These are phyloP conservation scores for Linnemannia elongata DNA, from an alignment of 192 early-diverging fungal genomes.

Conservation along the genomic window DNA sequence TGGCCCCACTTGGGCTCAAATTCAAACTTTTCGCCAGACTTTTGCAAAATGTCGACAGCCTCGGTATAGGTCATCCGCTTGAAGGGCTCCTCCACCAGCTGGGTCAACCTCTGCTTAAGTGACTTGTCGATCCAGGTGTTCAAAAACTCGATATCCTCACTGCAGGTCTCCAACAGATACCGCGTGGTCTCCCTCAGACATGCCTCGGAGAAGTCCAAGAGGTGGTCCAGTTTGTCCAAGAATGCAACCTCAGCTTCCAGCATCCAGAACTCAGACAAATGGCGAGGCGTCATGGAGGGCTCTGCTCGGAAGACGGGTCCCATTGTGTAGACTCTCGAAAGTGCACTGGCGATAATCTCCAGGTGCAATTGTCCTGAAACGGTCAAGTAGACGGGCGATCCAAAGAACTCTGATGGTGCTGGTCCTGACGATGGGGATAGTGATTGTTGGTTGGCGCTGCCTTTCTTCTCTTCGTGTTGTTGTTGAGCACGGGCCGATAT, in stretches of 20 bases:
- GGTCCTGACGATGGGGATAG: slow-evolving; percentile 16
- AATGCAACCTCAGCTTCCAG: slow-evolving; percentile 90
- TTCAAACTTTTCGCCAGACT: slow-evolving; percentile 65
- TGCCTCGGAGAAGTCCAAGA: slow-evolving; percentile 80
- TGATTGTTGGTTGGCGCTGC: background rate
- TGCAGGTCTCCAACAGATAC: slow-evolving; percentile 66
- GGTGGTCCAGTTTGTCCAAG: slow-evolving; percentile 67
- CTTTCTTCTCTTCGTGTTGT: slow-evolving; percentile 1
- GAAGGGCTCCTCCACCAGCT: slow-evolving; percentile 66
- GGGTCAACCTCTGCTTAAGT: slow-evolving; percentile 56
- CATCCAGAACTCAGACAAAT: slow-evolving; percentile 97
- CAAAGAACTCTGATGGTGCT: slow-evolving; percentile 77
- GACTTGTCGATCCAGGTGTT: slow-evolving; percentile 67
- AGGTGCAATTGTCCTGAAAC: slow-evolving; percentile 91
- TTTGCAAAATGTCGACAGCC: slow-evolving; percentile 78
- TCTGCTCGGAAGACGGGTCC: slow-evolving; percentile 90
- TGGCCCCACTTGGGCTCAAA: slow-evolving; percentile 81
- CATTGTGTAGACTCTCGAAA: slow-evolving; percentile 86
- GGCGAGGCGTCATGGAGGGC: slow-evolving; percentile 81
- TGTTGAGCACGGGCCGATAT: slow-evolving; percentile 46
- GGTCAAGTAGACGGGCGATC: slow-evolving; percentile 79
- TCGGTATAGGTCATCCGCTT: slow-evolving; percentile 84
- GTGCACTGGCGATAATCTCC: slow-evolving; percentile 78
- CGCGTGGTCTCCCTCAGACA: slow-evolving; percentile 69
- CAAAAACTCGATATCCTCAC: slow-evolving; percentile 73